Conservation (phyloP, 1,284 basidiomycete genomes). For the Neotropicomus parvogracilis region DNA sequence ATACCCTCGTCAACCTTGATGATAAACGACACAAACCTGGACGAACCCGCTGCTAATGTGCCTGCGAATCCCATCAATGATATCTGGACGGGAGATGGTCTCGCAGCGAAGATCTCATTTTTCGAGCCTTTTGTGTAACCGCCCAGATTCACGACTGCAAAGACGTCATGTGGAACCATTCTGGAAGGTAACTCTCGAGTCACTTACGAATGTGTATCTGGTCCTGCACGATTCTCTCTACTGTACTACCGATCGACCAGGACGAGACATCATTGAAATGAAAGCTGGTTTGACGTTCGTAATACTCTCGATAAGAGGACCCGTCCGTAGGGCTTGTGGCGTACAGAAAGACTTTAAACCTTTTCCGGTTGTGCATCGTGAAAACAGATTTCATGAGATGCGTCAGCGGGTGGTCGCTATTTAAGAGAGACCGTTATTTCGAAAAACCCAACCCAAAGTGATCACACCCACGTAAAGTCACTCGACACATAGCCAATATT, state of each 20-base stretch:
- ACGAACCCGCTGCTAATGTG: slow-evolving; percentile 47
- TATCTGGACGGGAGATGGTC: slow-evolving; percentile 57
- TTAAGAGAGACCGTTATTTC: not conserved
- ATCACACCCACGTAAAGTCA: slow-evolving; percentile 48
- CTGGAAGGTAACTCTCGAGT: not conserved
- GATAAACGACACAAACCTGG: not conserved
- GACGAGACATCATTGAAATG: slow-evolving; percentile 51
- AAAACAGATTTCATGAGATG: slow-evolving; percentile 65
- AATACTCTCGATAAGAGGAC: slow-evolving; percentile 49
- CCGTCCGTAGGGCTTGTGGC: slow-evolving; percentile 54
- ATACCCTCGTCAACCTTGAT: not conserved
- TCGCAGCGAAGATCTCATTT: slow-evolving; percentile 60
- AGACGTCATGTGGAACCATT: slow-evolving; percentile 3
- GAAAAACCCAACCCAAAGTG: not conserved
- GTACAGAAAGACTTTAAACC: slow-evolving; percentile 52
- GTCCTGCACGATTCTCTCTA: slow-evolving; percentile 46
- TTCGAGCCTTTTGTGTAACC: slow-evolving; percentile 66
- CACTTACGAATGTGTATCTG: slow-evolving; percentile 51
- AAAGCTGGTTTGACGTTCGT: slow-evolving; percentile 44
- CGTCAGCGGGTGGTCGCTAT: slow-evolving; percentile 58
- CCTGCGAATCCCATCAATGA: slow-evolving; percentile 60
- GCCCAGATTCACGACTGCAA: slow-evolving; percentile 51
- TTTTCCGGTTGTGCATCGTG: slow-evolving; percentile 44
- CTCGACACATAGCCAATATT: slow-evolving; percentile 60
- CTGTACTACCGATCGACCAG: slow-evolving; percentile 42